Conservation (phyloP, 2,329 filamentous ascomycete species). For the Grosmannia penicillata region DNA sequence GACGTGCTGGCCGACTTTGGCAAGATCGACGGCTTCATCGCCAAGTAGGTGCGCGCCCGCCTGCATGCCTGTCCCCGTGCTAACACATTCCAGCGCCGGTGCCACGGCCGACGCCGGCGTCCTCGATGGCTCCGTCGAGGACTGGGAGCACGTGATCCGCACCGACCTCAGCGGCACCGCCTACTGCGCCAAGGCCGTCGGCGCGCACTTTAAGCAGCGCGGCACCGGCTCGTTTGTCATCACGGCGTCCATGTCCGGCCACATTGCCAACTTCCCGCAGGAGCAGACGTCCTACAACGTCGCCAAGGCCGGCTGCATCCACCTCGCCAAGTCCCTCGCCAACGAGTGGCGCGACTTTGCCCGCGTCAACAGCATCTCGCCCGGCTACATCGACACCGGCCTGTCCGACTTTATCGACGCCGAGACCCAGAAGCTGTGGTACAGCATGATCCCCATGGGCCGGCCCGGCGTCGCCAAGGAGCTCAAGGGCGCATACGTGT, state of each 20-base stretch:
- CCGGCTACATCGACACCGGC: conserved; percentile 63
- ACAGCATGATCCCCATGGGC: conserved; percentile 70
- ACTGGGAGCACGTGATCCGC: conserved; percentile 51
- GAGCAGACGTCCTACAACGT: conserved; percentile 61
- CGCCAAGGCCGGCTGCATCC: conserved; percentile 50
- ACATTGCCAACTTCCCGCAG: conserved; percentile 66
- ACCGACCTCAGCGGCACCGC: conserved; percentile 66
- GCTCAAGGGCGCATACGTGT: conserved; percentile 71
- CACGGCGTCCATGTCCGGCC: conserved; percentile 65
- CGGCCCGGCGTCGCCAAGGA: conserved; percentile 60
- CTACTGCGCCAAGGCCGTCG: conserved; percentile 59
- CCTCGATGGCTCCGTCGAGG: conserved; percentile 47
- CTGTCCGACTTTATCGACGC: conserved; percentile 49
- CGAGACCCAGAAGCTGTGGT: conserved; percentile 60
- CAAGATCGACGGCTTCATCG: conserved; percentile 63
- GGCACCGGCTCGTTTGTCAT: conserved; percentile 59
- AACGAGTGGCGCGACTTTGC: conserved; percentile 68
- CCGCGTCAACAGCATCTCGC: conserved; percentile 56
- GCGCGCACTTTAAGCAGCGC: conserved; percentile 44
- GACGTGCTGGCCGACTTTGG: conserved; percentile 50
- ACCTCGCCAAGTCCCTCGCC: conserved; percentile 52
- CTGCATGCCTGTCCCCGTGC: conserved; percentile 36
- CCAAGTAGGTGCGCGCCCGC: no score
- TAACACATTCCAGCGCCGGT: conserved; percentile 44
- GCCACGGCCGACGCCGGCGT: conserved; percentile 55